These are phyloP conservation scores for slime mould (Dictyostelium discoideum) DNA, from an alignment of 78 protist species.

Conservation along the genomic window DNA sequence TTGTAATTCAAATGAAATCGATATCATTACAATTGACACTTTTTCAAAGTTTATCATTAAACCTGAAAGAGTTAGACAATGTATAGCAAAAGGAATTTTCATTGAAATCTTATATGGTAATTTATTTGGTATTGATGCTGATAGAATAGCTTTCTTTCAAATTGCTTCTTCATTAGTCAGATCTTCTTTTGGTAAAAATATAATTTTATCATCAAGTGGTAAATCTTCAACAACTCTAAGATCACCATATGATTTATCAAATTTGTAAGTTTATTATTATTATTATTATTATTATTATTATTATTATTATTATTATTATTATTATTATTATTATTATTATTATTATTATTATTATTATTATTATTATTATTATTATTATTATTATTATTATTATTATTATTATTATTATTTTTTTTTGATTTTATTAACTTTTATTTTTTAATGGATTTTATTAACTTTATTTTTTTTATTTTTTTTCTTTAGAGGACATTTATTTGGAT, in stretches of 20 bases:
- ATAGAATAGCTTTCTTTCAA: slow-evolving; percentile 16
- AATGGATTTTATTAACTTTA: neutral
- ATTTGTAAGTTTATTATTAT: neutral
- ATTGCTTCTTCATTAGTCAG: slow-evolving; percentile 10
- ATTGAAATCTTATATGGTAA: slow-evolving; percentile 26
- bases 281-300: neutral
- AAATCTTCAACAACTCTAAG: neutral
- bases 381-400: no score
- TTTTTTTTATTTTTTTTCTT: neutral
- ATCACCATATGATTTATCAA: slow-evolving; percentile 61
- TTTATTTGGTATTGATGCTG: neutral
- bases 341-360: no score
- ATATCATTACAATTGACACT: slow-evolving; percentile 39
- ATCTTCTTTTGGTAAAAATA: slow-evolving; percentile 48
- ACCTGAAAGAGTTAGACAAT: slow-evolving; percentile 47
- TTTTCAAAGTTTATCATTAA: neutral
- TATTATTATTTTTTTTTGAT: no score
- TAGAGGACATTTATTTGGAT: slow-evolving; percentile 58
- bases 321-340: no score
- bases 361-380: no score
- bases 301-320: neutral
- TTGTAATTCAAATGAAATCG: slow-evolving; percentile 49
- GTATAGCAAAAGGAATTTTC: slow-evolving; percentile 57
- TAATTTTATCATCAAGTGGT: slow-evolving; percentile 15
- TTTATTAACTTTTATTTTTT: neutral